Base-by-base conservation (phyloP, 257 asterid genomes). In the Paulownia fortunei region DNA sequence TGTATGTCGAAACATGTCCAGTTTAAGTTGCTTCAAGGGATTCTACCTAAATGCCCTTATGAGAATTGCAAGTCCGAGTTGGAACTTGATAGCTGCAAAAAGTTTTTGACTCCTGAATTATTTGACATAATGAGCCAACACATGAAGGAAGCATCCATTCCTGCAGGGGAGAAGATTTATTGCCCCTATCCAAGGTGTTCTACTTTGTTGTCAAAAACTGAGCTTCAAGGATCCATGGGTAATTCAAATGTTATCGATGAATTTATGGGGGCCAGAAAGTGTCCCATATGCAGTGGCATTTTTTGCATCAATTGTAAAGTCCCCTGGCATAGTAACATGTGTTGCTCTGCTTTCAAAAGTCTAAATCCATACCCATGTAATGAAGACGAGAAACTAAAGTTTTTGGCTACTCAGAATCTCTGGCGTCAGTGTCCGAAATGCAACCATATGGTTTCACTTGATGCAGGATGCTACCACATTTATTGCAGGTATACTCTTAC, bases 401-500 rank as follows among this genome's bases (percentile, higher is more conserved):
- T 66, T 76, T 75, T 91, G 72, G 97, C 93, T 55, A 27, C 83
- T 26, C 10, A 24, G 58, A 85, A 85, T 24, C 84, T 49, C 58
- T 91, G 97, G 94, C 91, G 89, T 32, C 90, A 88, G 64, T 89
- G 97, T 84, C 74, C 80, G 0, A 74, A 84, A 66, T 91, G 97
- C 84, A 81, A 64, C 42, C 85, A 85, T 73, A 84, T 91, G 89
- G 84, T 91, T 58, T 89, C 88, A 61, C 92, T 91, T 79, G 81
- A 69, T 42, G 78, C 79, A 18, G 97, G 97, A 78, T 91, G 93
- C 88, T 85, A 88, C 86, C 97, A 89, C 83, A 89, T 89, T 39
- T 79, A 83, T 65, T 91, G 97, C 93, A 91, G 97, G 93, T 91
- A 81, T 36, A 60, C 32, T 41, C 24, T 75, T 68, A 8, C 34